phyloP scores from a whole-genome alignment of 805 yeast species.

The Barnettozyma vustinii region DNA sequence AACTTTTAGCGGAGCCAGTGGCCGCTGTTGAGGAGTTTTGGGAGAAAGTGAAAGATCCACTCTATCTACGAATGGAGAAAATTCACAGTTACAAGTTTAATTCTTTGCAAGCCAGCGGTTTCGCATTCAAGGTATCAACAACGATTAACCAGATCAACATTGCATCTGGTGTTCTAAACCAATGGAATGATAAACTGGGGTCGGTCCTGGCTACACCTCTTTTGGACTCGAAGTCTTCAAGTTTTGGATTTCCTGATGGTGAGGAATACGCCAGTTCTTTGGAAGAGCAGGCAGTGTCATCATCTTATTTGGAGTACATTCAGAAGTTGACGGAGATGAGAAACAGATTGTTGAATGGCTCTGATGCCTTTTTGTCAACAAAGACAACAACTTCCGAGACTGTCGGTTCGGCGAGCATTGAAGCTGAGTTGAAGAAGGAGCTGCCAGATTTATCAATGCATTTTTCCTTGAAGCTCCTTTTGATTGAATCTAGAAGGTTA shows the following conservation, averaged over 20 bases:
- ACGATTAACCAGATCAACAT: conserved; percentile 36
- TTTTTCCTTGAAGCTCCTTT: conserved; percentile 10
- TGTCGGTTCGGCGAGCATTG: conserved; percentile 1
- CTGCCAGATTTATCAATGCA: conserved; percentile 3
- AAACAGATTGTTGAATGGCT: conserved; percentile 29
- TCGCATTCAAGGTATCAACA: conserved; percentile 12
- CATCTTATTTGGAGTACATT: conserved; percentile 49
- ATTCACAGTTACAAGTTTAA: background rate
- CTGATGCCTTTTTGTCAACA: background rate
- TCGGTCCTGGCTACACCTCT: conserved; percentile 44
- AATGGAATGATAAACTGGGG: conserved; percentile 42
- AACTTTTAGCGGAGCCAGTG: conserved; percentile 37
- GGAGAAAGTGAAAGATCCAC: conserved; percentile 3
- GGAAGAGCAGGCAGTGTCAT: conserved; percentile 67
- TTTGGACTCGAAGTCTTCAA: conserved; percentile 35
- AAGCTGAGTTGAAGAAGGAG: conserved; percentile 15
- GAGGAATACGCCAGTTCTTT: conserved; percentile 76
- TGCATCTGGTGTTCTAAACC: conserved; percentile 47
- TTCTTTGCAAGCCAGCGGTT: conserved; percentile 11
- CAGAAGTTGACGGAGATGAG: conserved; percentile 44
- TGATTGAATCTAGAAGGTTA: conserved; percentile 14
- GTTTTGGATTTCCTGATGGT: conserved; percentile 26
- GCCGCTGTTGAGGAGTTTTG: conserved; percentile 9
- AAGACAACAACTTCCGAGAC: background rate
- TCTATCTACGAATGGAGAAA: background rate